These are phyloP conservation scores for Durotheca rogersii DNA, from an alignment of 495 filamentous ascomycete genomes.

Conservation along the genomic window DNA sequence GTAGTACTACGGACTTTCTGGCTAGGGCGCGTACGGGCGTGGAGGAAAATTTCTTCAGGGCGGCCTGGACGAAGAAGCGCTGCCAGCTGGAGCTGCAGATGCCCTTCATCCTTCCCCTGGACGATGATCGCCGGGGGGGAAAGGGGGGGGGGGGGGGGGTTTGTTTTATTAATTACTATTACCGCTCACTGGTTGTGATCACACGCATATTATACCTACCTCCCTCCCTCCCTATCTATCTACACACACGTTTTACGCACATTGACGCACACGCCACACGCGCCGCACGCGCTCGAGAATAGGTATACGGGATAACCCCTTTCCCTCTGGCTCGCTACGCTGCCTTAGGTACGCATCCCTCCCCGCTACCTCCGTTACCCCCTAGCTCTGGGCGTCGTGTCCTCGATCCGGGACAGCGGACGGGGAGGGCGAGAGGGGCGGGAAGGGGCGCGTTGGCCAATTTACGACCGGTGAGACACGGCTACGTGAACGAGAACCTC, in stretches of 20 bases:
- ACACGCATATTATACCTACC: too few species aligned
- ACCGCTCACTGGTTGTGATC: too few species aligned
- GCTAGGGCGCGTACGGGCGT: conserved; percentile 11
- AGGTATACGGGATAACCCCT: conserved; percentile 16
- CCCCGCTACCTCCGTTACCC: background rate
- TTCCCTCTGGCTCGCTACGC: background rate
- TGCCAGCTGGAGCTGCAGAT: conserved; percentile 33
- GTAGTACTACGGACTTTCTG: conserved; percentile 25
- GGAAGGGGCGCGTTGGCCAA: background rate
- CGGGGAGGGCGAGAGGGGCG: too few species aligned
- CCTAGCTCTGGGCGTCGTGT: conserved; percentile 6
- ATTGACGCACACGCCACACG: too few species aligned
- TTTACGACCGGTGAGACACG: conserved; percentile 23
- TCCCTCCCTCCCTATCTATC: too few species aligned
- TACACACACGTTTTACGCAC: too few species aligned
- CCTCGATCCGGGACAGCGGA: conserved; percentile 7
- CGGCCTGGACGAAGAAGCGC: conserved; percentile 19
- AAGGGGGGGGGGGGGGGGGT: too few species aligned
- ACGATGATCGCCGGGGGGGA: too few species aligned
- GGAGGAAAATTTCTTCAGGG: conserved; percentile 17
- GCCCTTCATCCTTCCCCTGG: conserved; percentile 16
- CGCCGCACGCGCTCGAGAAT: too few species aligned
- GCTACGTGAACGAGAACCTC: conserved; percentile 19
- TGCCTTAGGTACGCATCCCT: too few species aligned
- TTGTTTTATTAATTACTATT: too few species aligned